Evolutionary conservation across 2,329 filamentous ascomycete species (phyloP), one percentile per base, ranked within the genome.

Genomic region (Hypoxylon sp.): DNA sequence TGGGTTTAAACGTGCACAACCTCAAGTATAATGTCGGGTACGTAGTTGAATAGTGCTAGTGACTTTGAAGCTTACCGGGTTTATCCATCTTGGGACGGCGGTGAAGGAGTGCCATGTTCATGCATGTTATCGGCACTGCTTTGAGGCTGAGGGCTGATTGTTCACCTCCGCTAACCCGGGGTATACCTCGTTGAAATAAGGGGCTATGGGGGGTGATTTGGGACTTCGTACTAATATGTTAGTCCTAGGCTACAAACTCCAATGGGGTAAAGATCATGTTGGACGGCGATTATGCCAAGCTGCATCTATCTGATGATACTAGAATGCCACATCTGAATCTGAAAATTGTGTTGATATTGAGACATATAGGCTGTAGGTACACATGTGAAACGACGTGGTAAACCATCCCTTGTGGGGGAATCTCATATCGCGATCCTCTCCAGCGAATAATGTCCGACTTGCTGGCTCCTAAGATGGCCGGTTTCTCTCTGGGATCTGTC

Each of bases 381-480:
- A 20, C 53, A 61, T 6, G 33, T 13, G 20, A 22, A 22, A 14
- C 25, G 13, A 49, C 14, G 25, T 25, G n/a, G 17, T 13, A 44
- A 8, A n/a, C 8, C 31, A 6, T 8, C 20, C 37, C 40, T 27
- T 44, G 3, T 20, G 64, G 17, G 73, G 62, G 69, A 66, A 71
- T 76, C 68, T 82, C 85, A 93, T 75, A 94, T 83, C 58, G 86
- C 80, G 74, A 97, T 90, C 80, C 89, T 89, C 82, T 97, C 94
- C 72, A 95, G 86, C 51, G 92, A 93, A 82, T 98, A 97, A 72
- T 91, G 89, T 62, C 92, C 92, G 69, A 95, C 91, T 78, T 90
- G 91, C 82, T 92, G 92, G 77, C 92, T 93, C 77, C 92, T 89
- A 79, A 97, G 81, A 80, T 92, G 89, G 17, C 92, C 93, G 65